Evolutionary conservation across 352 stramenopile genomes (phyloP), one percentile per base, ranked within the genome.

Genomic region (Globisporangium barbulae): DNA sequence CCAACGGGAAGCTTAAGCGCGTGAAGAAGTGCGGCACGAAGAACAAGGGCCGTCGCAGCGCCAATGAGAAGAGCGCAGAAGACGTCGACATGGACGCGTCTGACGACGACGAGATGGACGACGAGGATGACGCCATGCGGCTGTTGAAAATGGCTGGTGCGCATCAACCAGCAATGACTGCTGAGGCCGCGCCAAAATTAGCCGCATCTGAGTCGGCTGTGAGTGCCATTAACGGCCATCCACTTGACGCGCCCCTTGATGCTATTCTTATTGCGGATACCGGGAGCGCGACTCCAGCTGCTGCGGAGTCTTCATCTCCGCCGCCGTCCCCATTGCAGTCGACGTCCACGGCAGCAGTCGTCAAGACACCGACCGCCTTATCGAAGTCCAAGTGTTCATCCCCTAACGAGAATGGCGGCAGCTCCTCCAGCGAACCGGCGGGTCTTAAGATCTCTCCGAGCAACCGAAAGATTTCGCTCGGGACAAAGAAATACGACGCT

Each of bases 1-100:
- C 72, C 8, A 83, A 78, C 49, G 69, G 75, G 48, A 87, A 83
- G 61, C 66, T 91, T 48, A 78, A 86, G 64, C 70, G 80, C 30
- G 73, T 89, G 45, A 91, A 89, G 65, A 89, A 84, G 66, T 79
- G 72, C 17, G 10, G 45, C 54, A 31, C 54, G 37, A 74, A 74
- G 48, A 57, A 45, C 25, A 39, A 45, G 13, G 49, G 30, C 31
- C 52, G 33, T 64, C 28, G 59, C 21, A 35, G 22, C 9, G n/a
- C 50, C 7, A 41, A 21, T n/a, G 31, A 21, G 15, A 56, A 56
- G 28, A 56, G 50, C 50, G 50, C 41, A 28, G 50, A 56, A 17
- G 56, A 62, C 21, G 22, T 67, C 17, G 56, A 68, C 54, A 64
- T 68, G 54, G 63, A 64, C 17, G 45, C 25, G 42, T 65, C 28